Conservation (phyloP, 1,139 yeast species). For the Saccharomyces pastorianus region DNA sequence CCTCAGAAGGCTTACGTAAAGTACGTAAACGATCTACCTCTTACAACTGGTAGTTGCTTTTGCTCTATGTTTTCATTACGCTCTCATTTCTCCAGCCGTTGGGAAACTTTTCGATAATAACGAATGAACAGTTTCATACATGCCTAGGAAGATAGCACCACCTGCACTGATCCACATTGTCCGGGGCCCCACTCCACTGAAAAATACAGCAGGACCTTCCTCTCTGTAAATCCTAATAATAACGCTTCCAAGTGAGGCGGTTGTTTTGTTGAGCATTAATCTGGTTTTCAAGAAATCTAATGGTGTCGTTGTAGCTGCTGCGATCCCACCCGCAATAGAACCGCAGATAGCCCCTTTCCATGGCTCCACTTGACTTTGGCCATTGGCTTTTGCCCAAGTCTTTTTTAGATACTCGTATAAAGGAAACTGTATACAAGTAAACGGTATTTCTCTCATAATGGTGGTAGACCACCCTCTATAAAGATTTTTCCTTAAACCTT, state of each 20-base stretch:
- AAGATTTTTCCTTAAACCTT: conserved; percentile 67
- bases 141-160: conserved; percentile 93
- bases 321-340: conserved; percentile 86
- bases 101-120: conserved; percentile 7
- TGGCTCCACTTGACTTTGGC: conserved; percentile 40
- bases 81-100: conserved; percentile 1
- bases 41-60: neutral
- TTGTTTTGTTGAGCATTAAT: conserved; percentile 61
- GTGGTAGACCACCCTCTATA: conserved; percentile 93
- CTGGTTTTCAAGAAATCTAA: conserved; percentile 88
- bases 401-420: conserved; percentile 74
- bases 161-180: conserved; percentile 98
- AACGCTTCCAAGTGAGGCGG: conserved; percentile 41
- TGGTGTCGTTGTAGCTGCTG: conserved; percentile 92
- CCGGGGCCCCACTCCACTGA: conserved; percentile 85
- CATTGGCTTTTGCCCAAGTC: conserved; percentile 40
- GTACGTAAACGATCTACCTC: neutral
- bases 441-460: conserved; percentile 89
- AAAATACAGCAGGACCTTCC: conserved; percentile 64
- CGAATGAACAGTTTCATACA: conserved; percentile 65
- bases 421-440: conserved; percentile 92
- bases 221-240: conserved; percentile 44
- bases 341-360: conserved; percentile 90
- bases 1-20: neutral
- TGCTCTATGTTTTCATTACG: neutral